A percentile compares a stretch with the other conserved stretches of the same genome.
phyloP scores from a whole-genome alignment of 2,329 filamentous ascomycete genomes.

The Verticillium alfalfae region DNA sequence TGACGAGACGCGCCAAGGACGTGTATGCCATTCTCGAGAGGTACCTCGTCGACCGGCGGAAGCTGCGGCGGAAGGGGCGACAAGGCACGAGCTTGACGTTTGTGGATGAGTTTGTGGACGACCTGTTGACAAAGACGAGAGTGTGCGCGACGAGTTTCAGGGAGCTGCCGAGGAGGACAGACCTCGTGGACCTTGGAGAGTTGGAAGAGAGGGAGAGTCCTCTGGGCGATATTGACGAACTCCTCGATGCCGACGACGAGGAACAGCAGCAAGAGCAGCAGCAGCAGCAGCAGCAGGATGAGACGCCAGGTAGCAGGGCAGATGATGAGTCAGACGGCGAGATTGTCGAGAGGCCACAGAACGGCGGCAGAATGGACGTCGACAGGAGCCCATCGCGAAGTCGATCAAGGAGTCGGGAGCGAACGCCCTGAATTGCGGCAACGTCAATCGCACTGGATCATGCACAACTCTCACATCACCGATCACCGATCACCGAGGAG shows the following conservation, averaged over 20 bases:
- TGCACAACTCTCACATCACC: background rate
- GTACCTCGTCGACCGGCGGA: slow-evolving; percentile 74
- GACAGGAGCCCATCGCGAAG: slow-evolving; percentile 13
- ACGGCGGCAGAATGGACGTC: slow-evolving; percentile 28
- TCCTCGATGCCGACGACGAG: slow-evolving; percentile 57
- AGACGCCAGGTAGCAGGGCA: slow-evolving; percentile 15
- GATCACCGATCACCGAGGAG: background rate
- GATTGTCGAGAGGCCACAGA: slow-evolving; percentile 19
- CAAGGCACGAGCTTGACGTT: slow-evolving; percentile 71
- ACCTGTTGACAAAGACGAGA: slow-evolving; percentile 80
- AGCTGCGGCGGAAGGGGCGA: slow-evolving; percentile 71
- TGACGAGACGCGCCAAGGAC: slow-evolving; percentile 77
- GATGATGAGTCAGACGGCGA: slow-evolving; percentile 34
- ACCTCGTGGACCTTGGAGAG: slow-evolving; percentile 83
- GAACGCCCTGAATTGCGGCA: background rate
- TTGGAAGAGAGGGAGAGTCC: slow-evolving; percentile 82
- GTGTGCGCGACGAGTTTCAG: slow-evolving; percentile 88
- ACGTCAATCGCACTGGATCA: background rate
- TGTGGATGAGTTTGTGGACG: slow-evolving; percentile 91
- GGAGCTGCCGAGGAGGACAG: slow-evolving; percentile 78
- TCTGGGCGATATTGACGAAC: slow-evolving; percentile 70
- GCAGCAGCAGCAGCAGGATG: slow-evolving; percentile 15
- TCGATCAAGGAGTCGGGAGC: slow-evolving; percentile 4
- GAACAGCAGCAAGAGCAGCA: slow-evolving; percentile 26
- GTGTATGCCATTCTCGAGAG: slow-evolving; percentile 80